Conservation (phyloP, 2,329 filamentous ascomycete species). For the Trichothecium roseum region DNA sequence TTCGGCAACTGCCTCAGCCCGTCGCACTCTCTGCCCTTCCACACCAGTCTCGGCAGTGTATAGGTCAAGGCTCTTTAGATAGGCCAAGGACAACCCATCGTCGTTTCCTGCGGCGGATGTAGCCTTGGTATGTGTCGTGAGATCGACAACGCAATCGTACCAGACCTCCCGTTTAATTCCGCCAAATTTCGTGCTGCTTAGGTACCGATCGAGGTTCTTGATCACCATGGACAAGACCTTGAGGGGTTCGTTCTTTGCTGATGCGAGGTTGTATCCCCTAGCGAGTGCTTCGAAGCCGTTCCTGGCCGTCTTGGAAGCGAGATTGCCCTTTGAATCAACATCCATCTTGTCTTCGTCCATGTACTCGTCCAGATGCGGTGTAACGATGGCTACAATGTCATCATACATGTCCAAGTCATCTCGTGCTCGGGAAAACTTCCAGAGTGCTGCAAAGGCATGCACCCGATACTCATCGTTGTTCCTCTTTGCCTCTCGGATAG, state of each 20-base stretch:
- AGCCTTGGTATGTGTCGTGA: constrained; percentile 31
- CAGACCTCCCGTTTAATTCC: constrained; percentile 38
- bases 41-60: constrained; percentile 35
- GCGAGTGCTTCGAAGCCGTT: constrained; percentile 41
- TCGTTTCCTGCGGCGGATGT: constrained; percentile 10
- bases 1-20: constrained; percentile 34
- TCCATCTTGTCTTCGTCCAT: constrained; percentile 58
- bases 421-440: constrained; percentile 58
- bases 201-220: constrained; percentile 27
- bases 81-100: constrained; percentile 18
- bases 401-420: constrained; percentile 60
- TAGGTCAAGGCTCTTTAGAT: constrained; percentile 36
- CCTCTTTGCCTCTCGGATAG: constrained; percentile 77
- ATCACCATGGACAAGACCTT: constrained; percentile 29
- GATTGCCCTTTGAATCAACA: constrained; percentile 43
- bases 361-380: constrained; percentile 49
- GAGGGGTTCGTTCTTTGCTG: constrained; percentile 24
- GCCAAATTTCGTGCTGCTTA: constrained; percentile 26
- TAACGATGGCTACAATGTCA: constrained; percentile 55
- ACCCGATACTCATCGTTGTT: constrained; percentile 80
- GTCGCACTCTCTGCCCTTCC: constrained; percentile 38
- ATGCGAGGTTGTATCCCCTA: constrained; percentile 34
- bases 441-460: constrained; percentile 62
- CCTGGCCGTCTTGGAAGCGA: constrained; percentile 31
- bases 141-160: constrained; percentile 37